These are phyloP conservation scores for Mortierella sp. DNA, from an alignment of 371 early-diverging fungal genomes.

Conservation along the genomic window DNA sequence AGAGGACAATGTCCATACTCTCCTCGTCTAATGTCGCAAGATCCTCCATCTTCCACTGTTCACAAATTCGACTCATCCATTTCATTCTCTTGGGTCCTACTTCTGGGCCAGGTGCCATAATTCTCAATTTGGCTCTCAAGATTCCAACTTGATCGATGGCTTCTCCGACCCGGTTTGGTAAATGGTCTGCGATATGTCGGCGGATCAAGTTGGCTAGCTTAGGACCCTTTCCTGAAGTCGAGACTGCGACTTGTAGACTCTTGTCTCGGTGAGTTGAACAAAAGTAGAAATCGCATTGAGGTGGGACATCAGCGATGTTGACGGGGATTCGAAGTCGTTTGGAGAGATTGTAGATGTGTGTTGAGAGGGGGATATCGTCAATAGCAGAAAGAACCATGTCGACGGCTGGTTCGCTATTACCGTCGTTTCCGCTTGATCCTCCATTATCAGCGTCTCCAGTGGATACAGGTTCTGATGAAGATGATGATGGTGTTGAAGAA, in stretches of 20 bases:
- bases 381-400: slow-evolving; percentile 89
- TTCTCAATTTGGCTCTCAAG: slow-evolving; percentile 75
- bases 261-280: slow-evolving; percentile 89
- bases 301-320: slow-evolving; percentile 93
- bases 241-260: slow-evolving; percentile 89
- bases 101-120: slow-evolving; percentile 75
- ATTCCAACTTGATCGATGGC: slow-evolving; percentile 81
- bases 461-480: not conserved
- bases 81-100: slow-evolving; percentile 81
- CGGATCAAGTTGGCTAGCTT: slow-evolving; percentile 87
- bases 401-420: slow-evolving; percentile 43
- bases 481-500: slow-evolving; percentile 3
- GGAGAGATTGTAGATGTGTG: slow-evolving; percentile 77
- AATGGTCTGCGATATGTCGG: slow-evolving; percentile 68
- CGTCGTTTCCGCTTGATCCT: not conserved
- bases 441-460: not conserved
- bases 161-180: slow-evolving; percentile 75
- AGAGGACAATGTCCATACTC: slow-evolving; percentile 66
- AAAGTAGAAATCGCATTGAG: slow-evolving; percentile 93
- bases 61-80: slow-evolving; percentile 73
- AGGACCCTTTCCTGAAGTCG: slow-evolving; percentile 93
- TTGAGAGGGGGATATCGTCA: slow-evolving; percentile 80
- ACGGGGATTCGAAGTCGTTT: slow-evolving; percentile 83
- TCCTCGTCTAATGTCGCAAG: slow-evolving; percentile 63
- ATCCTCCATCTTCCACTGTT: slow-evolving; percentile 68